Conservation (phyloP, 192 early-diverging fungal genomes). For the Rhizophagus clarus region DNA sequence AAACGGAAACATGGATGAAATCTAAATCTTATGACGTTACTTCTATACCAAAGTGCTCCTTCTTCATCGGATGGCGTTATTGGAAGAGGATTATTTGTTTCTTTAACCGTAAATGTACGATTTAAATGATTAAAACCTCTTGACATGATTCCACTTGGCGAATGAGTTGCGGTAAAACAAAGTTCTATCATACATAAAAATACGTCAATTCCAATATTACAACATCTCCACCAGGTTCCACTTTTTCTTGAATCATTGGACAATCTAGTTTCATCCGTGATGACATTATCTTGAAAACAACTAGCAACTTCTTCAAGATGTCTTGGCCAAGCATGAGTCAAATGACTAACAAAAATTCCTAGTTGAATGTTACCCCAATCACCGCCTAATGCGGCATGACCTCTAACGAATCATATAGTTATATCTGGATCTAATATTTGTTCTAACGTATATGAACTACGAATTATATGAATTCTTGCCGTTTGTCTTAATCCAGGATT, state of each 20-base stretch:
- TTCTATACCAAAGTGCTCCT: conserved; percentile 71
- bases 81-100: conserved; percentile 49
- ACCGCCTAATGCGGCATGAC: conserved; percentile 69
- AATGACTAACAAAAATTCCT: conserved; percentile 73
- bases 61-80: conserved; percentile 56
- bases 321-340: conserved; percentile 63
- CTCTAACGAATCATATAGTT: conserved; percentile 52
- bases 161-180: conserved; percentile 56
- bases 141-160: conserved; percentile 61
- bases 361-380: conserved; percentile 49
- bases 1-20: conserved; percentile 61
- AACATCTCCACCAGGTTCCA: conserved; percentile 60
- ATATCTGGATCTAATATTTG: conserved; percentile 60
- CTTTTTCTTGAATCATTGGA: conserved; percentile 65
- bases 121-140: conserved; percentile 69
- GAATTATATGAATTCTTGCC: conserved; percentile 57
- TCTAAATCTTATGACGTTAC: conserved; percentile 57
- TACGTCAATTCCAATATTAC: conserved; percentile 71
- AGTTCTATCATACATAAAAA: conserved; percentile 69
- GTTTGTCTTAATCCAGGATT: conserved; percentile 48
- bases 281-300: conserved; percentile 59
- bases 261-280: conserved; percentile 53
- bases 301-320: conserved; percentile 60
- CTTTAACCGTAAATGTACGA: conserved; percentile 66
- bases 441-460: conserved; percentile 47